Evolutionary conservation across 306 rosid genomes (phyloP), one percentile per base, ranked within the genome.

Genomic region (Medicago truncatula): DNA sequence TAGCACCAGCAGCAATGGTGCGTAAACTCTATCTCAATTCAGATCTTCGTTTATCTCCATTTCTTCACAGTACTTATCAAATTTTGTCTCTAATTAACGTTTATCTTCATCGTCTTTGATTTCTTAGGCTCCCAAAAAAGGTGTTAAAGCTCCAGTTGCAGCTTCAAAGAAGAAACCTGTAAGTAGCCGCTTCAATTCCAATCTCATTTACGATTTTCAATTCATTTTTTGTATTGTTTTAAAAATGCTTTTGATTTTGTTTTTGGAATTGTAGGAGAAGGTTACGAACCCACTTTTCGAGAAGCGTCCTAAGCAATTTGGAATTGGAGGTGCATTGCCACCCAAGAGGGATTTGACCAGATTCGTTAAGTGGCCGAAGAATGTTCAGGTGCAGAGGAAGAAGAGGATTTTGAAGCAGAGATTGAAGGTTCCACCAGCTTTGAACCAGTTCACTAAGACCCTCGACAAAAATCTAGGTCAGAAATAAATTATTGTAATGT

Each of bases 261-360:
- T 2, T 13, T 50, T 31, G 8, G 0, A 28, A 8, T 67, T 7
- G 10, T 58, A 87, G 88, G 96, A 90, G 79, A 90, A 88, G 85
- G 83, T 88, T 6, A 80, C 81, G 39, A 90, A 90, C 53, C 96
- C 91, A 0, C 57, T 88, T 6, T 90, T 90, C 57, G 90, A 90
- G 84, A 88, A 87, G 84, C 86, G 91, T 5, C 85, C 93, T 0
- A 90, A 88, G 83, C 87, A 88, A 71, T 90, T 90, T 39, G 96
- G 96, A 9, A 90, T 90, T 1, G 93, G 96, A n/a, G 96, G 96
- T 2, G 91, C 88, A 10, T 87, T 90, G 89, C 96, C 96, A 2
- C 91, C 93, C 1, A 88, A 88, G 86, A 87, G 91, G 70, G 96
- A 90, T 66, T 64, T 90, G 10, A 81, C 83, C 8, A 73, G 91